Evolutionary conservation across 805 yeast genomes (phyloP).

Genomic region (Teunomyces gatunensis): DNA sequence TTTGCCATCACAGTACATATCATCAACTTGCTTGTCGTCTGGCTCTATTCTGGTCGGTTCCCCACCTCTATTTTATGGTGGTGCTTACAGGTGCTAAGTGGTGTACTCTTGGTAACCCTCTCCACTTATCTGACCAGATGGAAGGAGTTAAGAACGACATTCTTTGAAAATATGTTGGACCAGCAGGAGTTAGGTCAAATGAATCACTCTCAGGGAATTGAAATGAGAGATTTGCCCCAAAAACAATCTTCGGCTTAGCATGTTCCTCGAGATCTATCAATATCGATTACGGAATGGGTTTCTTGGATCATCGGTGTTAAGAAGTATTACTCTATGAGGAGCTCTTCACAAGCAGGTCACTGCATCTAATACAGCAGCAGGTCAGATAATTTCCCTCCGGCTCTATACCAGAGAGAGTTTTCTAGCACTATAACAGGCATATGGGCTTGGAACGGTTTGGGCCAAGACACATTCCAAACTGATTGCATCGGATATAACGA

Average conservation of each 20-base stretch:
- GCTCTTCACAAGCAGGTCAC: too few relatives aligned
- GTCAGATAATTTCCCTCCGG: too few relatives aligned
- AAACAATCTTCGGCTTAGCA: background rate
- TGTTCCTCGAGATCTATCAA: background rate
- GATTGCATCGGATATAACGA: background rate
- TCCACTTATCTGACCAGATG: conserved; percentile 92
- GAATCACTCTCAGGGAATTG: conserved; percentile 15
- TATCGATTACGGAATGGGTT: too few relatives aligned
- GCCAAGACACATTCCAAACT: background rate
- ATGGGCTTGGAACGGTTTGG: background rate
- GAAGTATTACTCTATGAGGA: too few relatives aligned
- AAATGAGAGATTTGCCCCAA: conserved; percentile 16
- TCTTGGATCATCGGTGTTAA: background rate
- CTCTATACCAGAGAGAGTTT: too few relatives aligned
- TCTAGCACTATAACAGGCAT: too few relatives aligned
- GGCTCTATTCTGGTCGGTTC: conserved; percentile 60
- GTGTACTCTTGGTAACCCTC: conserved; percentile 65
- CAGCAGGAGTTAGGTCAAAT: conserved; percentile 46
- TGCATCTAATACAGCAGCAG: too few relatives aligned
- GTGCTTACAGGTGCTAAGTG: conserved; percentile 68
- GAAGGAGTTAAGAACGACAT: conserved; percentile 86
- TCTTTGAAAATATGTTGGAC: conserved; percentile 80
- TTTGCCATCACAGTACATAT: conserved; percentile 92
- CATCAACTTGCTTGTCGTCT: conserved; percentile 67
- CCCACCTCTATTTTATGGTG: conserved; percentile 84